Base-by-base conservation (phyloP, 805 yeast species). In the Cephaloascus albidus region DNA sequence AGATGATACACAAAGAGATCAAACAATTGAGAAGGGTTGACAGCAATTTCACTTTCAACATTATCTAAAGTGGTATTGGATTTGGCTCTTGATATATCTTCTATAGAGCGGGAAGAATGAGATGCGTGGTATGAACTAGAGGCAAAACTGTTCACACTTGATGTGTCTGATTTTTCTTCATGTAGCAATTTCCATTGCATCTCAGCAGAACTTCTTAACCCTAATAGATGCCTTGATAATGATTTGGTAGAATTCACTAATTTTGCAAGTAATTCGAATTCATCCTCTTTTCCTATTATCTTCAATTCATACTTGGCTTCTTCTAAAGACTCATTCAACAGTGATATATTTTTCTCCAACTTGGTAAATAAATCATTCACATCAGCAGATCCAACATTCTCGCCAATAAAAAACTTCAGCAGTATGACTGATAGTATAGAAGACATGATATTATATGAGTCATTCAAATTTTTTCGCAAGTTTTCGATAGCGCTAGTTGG, bases 241-340 rank as follows among this genome's bases (percentile, higher is more conserved):
- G 70, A 62, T 32, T 70, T 65, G 5, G 78, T 71, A 0, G 81
- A 70, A 4, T 63, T 61, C 1, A 76, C 82, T 18, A 81, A 55
- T 30, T 68, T 52, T 10, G 54, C 53, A 28, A 77, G 65, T 1
- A 69, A 44, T 0, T 45, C 42, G 57, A 68, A 78, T 49, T 82
- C 81, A 3, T 54, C 46, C 45, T 78, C 86, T 37, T 65, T 59
- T 1, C 93, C 90, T 4, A 48, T 45, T 2, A 75, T 20, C 19
- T 57, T 61, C 17, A 81, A 60, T 54, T 86, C 95, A 51, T 63
- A 82, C 43, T 67, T 66, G 2, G 87, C 68, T 43, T 84, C 93
- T 36, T 70, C 74, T 10, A 80, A 52, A 40, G 61, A 53, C 4
- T 54, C 49, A 20, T 63, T 59, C 33, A 82, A 52, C 4, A 50